Percentiles rank a stretch among this genome's conserved stretches.
Conservation (phyloP, 352 stramenopile species). For the Phytophthora macrochlamydospora region DNA sequence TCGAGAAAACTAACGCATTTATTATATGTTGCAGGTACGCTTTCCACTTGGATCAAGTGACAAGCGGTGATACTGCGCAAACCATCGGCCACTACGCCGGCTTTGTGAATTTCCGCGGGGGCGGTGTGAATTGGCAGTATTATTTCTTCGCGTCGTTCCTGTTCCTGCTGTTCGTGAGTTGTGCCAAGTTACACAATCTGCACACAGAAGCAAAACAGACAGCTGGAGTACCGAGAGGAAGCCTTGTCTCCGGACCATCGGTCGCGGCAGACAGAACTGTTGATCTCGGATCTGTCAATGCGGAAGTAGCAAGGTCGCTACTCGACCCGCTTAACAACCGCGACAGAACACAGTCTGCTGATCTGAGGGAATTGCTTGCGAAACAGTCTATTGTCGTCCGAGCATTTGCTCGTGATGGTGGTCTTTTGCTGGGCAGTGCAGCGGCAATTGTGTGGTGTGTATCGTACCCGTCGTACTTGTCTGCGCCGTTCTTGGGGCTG, state of each 20-base stretch:
- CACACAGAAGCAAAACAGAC: conserved; percentile 31
- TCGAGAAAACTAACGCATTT: background rate
- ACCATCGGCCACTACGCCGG: conserved; percentile 60
- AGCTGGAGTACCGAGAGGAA: conserved; percentile 12
- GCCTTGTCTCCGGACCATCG: conserved; percentile 13
- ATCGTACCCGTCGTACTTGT: conserved; percentile 85
- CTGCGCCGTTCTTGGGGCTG: conserved; percentile 61
- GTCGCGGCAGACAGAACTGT: conserved; percentile 21
- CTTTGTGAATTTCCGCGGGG: conserved; percentile 58
- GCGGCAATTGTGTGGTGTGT: conserved; percentile 79
- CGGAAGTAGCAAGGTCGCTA: conserved; percentile 34
- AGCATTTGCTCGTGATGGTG: conserved; percentile 72
- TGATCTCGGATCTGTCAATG: conserved; percentile 32
- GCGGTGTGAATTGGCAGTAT: conserved; percentile 56
- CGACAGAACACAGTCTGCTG: conserved; percentile 26
- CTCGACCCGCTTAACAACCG: conserved; percentile 27
- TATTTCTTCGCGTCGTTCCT: conserved; percentile 70
- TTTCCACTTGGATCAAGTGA: conserved; percentile 53
- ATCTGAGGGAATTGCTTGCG: conserved; percentile 59
- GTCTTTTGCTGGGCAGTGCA: conserved; percentile 65
- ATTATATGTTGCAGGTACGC: conserved; percentile 45
- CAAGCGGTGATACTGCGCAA: conserved; percentile 29
- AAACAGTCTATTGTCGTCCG: conserved; percentile 69
- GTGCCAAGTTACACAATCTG: conserved; percentile 73
- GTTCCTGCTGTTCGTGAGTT: conserved; percentile 64